These are phyloP conservation scores for Fagopyrum esculentum DNA, from an alignment of 148 eudicot species.

Conservation along the genomic window DNA sequence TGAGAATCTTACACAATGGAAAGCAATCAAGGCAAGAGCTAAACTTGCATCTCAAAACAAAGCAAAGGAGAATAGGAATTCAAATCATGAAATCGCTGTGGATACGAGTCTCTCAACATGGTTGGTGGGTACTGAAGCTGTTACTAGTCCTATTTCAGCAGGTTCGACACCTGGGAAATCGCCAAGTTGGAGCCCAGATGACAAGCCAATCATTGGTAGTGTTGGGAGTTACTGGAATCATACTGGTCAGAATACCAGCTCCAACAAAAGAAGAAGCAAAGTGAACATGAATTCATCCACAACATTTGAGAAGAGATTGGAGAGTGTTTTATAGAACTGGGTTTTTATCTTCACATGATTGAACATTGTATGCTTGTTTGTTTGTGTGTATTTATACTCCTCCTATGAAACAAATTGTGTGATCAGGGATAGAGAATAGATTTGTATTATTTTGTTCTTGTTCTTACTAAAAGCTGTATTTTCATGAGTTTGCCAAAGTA, in stretches of 20 bases:
- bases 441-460: background rate
- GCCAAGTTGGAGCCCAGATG: slow-evolving; percentile 37
- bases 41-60: slow-evolving; percentile 13
- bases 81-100: slow-evolving; percentile 21
- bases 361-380: background rate
- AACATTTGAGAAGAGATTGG: slow-evolving; percentile 45
- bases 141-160: slow-evolving; percentile 22
- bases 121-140: slow-evolving; percentile 36
- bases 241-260: slow-evolving; percentile 24
- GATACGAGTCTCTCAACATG: slow-evolving; percentile 72
- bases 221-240: slow-evolving; percentile 71
- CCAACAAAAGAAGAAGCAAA: slow-evolving; percentile 26
- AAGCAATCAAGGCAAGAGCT: slow-evolving; percentile 30
- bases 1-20: slow-evolving; percentile 53
- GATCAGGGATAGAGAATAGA: background rate
- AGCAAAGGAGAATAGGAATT: slow-evolving; percentile 41
- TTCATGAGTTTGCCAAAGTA: too few species aligned
- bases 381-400: too few species aligned
- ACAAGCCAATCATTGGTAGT: slow-evolving; percentile 46
- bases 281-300: slow-evolving; percentile 26
- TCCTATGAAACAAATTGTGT: background rate
- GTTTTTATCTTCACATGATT: background rate
- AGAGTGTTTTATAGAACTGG: slow-evolving; percentile 30
- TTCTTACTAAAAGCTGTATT: background rate
- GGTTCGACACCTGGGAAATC: slow-evolving; percentile 35